Base-by-base conservation (phyloP, 2,329 filamentous ascomycete species). In the Periconia digitata region DNA sequence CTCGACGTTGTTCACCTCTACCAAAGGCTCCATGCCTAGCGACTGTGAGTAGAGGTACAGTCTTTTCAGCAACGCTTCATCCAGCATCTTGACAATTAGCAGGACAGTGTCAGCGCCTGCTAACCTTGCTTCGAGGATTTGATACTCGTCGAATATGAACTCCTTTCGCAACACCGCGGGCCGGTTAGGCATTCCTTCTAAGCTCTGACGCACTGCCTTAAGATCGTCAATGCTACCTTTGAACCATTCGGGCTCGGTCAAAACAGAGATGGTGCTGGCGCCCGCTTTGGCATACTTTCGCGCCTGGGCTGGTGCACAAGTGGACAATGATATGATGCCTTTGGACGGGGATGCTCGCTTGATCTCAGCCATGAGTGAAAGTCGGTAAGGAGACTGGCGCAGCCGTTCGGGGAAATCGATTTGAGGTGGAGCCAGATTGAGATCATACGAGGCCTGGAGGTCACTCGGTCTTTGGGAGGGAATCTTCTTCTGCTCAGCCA, bases 201-300 rank as follows among this genome's bases (percentile, higher is more conserved):
- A 76, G 41, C 89, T 91, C 71, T 92, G 89, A 38, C 94, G 85
- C 23, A 97, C 94, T 27, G 87, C 85, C 51, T 89, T 84, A 45
- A 99, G 76, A 68, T 99, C 94, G 49, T 99, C 92, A 51, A 99
- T 92, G 72, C 88, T 95, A 40, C 94, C 94, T 75, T 96, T 97
- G 79, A 99, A 99, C 94, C 94, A 99, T 66, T 97, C 89, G 0
- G 95, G 94, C 73, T 99, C 94, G 0, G 94, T 99, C 40, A 99
- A 81, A n/a, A 99, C 94, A 1, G 94, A 97, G 58, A 99, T 99
- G 34, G 95, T 90, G 68, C 92, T 97, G 40, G 94, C 94, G 13
- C 94, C 95, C 6, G 94, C 92, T 43, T 94, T 81, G 8, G 95
- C 94, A 70, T 99, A 99, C 58, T 87, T 90, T 55, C 86, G 85